Conservation (phyloP, 2,329 filamentous ascomycete species). For the Trichoderma brevicompactum region DNA sequence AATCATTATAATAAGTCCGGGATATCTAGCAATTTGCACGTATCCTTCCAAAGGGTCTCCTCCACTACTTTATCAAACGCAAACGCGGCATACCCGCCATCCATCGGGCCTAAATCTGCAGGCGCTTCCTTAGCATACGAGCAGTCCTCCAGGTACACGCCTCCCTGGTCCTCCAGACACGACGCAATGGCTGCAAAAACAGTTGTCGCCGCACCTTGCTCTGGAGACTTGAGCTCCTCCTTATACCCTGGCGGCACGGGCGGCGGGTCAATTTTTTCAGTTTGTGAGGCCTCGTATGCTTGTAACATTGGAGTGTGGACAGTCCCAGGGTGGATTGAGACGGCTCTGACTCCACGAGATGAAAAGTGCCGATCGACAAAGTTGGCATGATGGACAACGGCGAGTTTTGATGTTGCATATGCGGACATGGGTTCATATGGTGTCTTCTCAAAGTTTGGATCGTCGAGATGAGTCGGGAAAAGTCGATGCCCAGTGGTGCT, state of each 20-base stretch:
- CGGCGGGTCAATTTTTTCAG: neutral
- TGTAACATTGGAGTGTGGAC: neutral
- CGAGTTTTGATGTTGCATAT: conserved; percentile 10
- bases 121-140: conserved; percentile 4
- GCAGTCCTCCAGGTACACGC: conserved; percentile 3
- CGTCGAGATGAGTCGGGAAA: neutral
- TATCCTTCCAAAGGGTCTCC: conserved; percentile 5
- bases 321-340: neutral
- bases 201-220: conserved; percentile 3
- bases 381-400: conserved; percentile 5
- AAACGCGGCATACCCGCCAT: conserved; percentile 1
- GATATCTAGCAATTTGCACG: neutral
- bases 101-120: neutral
- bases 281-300: neutral
- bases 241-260: neutral
- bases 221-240: neutral
- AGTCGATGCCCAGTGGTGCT: neutral
- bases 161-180: neutral
- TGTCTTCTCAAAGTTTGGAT: conserved; percentile 1
- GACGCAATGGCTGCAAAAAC: conserved; percentile 2
- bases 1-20: neutral
- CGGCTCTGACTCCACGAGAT: neutral
- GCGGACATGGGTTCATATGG: conserved; percentile 8
- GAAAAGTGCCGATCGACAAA: conserved; percentile 3
- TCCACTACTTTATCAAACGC: conserved; percentile 7